Evolutionary conservation across 805 yeast genomes (phyloP).

Genomic region (Lipomyces yamadae): DNA sequence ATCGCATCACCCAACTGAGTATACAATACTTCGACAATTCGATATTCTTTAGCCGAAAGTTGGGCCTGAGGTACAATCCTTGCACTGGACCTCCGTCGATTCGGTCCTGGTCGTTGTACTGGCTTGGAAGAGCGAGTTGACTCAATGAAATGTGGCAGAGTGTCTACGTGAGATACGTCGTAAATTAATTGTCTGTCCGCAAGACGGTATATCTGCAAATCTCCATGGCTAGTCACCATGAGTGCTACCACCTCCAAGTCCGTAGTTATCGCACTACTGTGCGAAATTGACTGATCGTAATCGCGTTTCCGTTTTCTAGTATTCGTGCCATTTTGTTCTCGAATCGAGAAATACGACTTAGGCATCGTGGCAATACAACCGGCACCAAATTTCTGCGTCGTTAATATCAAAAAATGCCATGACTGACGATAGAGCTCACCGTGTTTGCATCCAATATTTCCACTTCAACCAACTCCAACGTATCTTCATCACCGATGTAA

Average conservation of each 20-base stretch:
- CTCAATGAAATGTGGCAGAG: slow-evolving; percentile 18
- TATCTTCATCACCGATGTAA: slow-evolving; percentile 20
- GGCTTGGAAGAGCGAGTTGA: neutral
- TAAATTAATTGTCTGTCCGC: slow-evolving; percentile 12
- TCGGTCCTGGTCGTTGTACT: slow-evolving; percentile 6
- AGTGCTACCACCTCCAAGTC: slow-evolving; percentile 10
- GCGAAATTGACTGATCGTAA: neutral
- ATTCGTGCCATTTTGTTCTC: slow-evolving; percentile 11
- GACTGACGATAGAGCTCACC: slow-evolving; percentile 6
- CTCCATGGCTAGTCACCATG: slow-evolving; percentile 27
- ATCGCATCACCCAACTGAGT: slow-evolving; percentile 66
- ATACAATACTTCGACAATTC: slow-evolving; percentile 54
- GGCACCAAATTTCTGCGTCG: slow-evolving; percentile 17
- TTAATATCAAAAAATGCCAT: neutral
- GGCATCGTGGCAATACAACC: slow-evolving; percentile 31
- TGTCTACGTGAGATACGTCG: slow-evolving; percentile 8
- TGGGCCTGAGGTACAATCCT: slow-evolving; percentile 11
- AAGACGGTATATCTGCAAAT: slow-evolving; percentile 22
- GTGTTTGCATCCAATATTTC: slow-evolving; percentile 1
- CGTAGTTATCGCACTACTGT: neutral
- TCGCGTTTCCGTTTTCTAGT: slow-evolving; percentile 4
- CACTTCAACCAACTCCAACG: slow-evolving; percentile 23
- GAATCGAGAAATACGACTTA: slow-evolving; percentile 15
- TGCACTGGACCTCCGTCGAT: slow-evolving; percentile 29
- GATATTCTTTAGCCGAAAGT: slow-evolving; percentile 8